Conservation (phyloP, 2,329 filamentous ascomycete genomes). For the Fusarium neocosmosporiellum region DNA sequence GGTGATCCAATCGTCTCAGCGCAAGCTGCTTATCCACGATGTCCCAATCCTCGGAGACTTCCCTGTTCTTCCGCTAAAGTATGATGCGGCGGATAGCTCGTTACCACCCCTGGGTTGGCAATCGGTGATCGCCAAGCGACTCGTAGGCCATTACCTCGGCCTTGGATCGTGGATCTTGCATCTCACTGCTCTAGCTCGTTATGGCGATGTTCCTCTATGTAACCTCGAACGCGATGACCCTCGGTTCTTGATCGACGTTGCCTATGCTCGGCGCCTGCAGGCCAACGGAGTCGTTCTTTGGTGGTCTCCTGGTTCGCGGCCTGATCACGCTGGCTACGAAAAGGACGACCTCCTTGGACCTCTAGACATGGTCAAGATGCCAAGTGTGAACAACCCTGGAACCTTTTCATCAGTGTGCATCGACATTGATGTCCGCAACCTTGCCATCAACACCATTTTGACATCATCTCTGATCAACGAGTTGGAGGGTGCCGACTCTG, state of each 20-base stretch:
- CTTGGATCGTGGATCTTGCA: slow-evolving; percentile 94
- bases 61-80: slow-evolving; percentile 82
- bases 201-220: slow-evolving; percentile 93
- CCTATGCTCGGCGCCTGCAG: slow-evolving; percentile 90
- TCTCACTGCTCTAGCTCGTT: slow-evolving; percentile 86
- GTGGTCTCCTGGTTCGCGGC: slow-evolving; percentile 90
- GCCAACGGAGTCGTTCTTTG: slow-evolving; percentile 94
- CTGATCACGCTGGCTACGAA: slow-evolving; percentile 96
- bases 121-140: slow-evolving; percentile 82
- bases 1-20: slow-evolving; percentile 90
- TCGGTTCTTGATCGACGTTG: slow-evolving; percentile 93
- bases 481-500: slow-evolving; percentile 87
- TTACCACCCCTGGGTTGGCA: slow-evolving; percentile 96
- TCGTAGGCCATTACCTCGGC: slow-evolving; percentile 90
- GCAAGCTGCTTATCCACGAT: slow-evolving; percentile 83
- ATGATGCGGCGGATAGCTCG: slow-evolving; percentile 85
- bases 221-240: slow-evolving; percentile 96
- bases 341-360: slow-evolving; percentile 87
- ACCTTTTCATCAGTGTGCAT: slow-evolving; percentile 97
- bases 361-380: slow-evolving; percentile 90
- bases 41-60: slow-evolving; percentile 86
- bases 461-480: slow-evolving; percentile 98
- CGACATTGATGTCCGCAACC: slow-evolving; percentile 91
- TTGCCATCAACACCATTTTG: slow-evolving; percentile 97
- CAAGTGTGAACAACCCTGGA: slow-evolving; percentile 90